Evolutionary conservation across 176 grass and related monocot genomes (phyloP).

Genomic region (Triticum timopheevii): DNA sequence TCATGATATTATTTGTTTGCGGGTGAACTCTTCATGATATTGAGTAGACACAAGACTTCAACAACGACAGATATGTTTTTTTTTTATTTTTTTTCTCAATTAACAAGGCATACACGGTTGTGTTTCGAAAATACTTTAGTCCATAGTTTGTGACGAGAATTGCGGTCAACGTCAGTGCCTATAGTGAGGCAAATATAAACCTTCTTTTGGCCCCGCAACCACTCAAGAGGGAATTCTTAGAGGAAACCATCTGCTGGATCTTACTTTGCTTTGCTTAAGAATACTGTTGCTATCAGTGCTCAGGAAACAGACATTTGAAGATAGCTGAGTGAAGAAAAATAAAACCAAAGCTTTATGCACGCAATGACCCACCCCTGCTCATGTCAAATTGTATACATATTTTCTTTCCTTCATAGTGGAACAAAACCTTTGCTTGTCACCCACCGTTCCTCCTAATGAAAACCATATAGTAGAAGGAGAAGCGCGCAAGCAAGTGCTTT

Average conservation of each 20-base stretch:
- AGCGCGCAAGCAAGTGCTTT: slow-evolving; percentile 7
- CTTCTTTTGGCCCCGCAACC: slow-evolving; percentile 35
- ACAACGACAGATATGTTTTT: not conserved
- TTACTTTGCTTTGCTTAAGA: slow-evolving; percentile 41
- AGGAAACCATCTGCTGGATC: slow-evolving; percentile 8
- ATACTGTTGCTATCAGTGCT: slow-evolving; percentile 23
- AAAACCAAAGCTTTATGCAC: not conserved
- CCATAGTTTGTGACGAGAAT: not conserved
- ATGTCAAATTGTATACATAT: not conserved
- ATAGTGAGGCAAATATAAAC: slow-evolving; percentile 27
- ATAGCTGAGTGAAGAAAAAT: slow-evolving; percentile 1
- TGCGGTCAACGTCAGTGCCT: slow-evolving; percentile 24
- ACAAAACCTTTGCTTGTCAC: not conserved
- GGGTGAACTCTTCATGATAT: not conserved
- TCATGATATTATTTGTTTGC: not conserved
- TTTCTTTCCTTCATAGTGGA: not conserved
- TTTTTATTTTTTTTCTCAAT: not conserved
- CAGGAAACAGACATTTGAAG: slow-evolving; percentile 32
- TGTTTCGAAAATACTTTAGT: not conserved
- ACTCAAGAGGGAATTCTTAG: slow-evolving; percentile 35
- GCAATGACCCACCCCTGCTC: not conserved
- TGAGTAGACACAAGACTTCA: not conserved
- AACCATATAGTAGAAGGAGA: not conserved
- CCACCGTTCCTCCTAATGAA: not conserved
- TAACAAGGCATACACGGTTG: not conserved